phyloP scores from a whole-genome alignment of 2,329 filamentous ascomycete genomes.

The Aspergillus ibericus region DNA sequence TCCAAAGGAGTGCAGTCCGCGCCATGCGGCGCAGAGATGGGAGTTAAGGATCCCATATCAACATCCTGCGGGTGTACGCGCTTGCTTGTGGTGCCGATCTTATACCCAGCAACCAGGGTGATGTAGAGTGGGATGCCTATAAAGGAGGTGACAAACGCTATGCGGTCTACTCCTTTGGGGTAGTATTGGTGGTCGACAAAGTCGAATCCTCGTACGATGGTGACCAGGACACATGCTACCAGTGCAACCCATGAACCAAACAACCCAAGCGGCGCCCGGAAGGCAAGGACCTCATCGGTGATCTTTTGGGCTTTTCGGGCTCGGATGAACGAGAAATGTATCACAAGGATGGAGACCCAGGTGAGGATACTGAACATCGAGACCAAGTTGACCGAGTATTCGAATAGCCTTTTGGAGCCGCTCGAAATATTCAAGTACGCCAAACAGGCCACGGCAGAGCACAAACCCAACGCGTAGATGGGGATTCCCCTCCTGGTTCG shows the following conservation, averaged over 20 bases:
- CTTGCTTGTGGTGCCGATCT: conserved; percentile 55
- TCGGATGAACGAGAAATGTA: conserved; percentile 65
- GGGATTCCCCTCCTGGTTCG: conserved; percentile 69
- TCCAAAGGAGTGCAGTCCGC: background rate
- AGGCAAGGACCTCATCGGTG: conserved; percentile 57
- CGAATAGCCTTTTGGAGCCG: conserved; percentile 58
- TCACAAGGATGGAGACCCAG: conserved; percentile 67
- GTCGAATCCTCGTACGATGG: conserved; percentile 76
- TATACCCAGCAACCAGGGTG: conserved; percentile 66
- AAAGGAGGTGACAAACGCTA: conserved; percentile 74
- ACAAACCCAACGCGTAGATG: conserved; percentile 62
- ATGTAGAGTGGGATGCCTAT: conserved; percentile 73
- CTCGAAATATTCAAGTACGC: conserved; percentile 65
- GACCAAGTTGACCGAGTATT: conserved; percentile 65
- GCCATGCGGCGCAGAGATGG: conserved; percentile 23
- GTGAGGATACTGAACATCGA: conserved; percentile 66
- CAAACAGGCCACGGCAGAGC: conserved; percentile 61
- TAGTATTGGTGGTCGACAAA: conserved; percentile 57
- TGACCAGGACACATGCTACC: conserved; percentile 68
- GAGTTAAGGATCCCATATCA: conserved; percentile 70
- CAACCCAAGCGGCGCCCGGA: conserved; percentile 68
- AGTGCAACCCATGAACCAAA: conserved; percentile 67
- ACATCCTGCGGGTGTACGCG: conserved; percentile 57
- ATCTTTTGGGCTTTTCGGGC: conserved; percentile 62
- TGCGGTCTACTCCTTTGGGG: conserved; percentile 62